Conservation (phyloP, 176 grass and related monocot genomes). For the Pharus latifolius region DNA sequence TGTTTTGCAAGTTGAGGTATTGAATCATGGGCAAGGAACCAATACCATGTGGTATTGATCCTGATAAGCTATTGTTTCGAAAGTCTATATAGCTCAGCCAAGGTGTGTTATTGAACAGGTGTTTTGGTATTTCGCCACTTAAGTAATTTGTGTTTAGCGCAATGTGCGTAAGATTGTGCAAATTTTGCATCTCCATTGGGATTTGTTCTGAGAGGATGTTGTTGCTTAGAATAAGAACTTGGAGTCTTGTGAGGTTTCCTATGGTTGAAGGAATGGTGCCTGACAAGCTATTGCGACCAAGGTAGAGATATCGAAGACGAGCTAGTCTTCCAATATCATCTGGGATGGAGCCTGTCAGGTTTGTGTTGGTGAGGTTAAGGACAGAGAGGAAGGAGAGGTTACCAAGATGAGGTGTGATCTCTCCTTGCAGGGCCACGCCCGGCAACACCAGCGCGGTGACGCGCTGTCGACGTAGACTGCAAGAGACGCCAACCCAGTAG, state of each 20-base stretch:
- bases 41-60: neutral
- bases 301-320: neutral
- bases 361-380: neutral
- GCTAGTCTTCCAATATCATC: neutral
- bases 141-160: neutral
- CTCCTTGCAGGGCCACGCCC: neutral
- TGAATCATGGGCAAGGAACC: neutral
- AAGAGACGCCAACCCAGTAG: neutral
- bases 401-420: neutral
- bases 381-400: slow-evolving; percentile 13
- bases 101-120: neutral
- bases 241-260: slow-evolving; percentile 4
- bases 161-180: neutral
- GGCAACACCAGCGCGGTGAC: neutral
- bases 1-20: neutral
- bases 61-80: neutral
- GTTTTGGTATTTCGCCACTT: neutral
- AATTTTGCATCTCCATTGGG: neutral
- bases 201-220: neutral
- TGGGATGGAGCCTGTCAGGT: neutral
- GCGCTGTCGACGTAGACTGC: neutral
- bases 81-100: neutral
- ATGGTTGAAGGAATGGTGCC: neutral
- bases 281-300: neutral
- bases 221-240: neutral